Evolutionary conservation across 352 stramenopile genomes (phyloP).

Genomic region (Phytophthora litchii): DNA sequence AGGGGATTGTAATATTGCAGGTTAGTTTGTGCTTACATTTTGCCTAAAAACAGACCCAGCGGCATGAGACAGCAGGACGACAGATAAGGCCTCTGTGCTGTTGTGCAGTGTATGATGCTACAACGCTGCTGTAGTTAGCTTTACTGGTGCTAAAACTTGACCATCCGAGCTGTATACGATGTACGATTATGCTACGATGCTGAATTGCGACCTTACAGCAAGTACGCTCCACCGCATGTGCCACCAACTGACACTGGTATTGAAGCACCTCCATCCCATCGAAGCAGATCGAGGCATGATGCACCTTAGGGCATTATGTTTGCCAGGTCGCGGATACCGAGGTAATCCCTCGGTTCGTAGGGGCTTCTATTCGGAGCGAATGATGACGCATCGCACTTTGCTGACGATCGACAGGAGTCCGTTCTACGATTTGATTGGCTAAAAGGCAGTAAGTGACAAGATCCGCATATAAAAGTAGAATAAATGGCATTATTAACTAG

Average conservation of each 20-base stretch:
- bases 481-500: too few relatives aligned
- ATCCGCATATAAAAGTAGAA: background rate
- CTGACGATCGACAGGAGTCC: constrained; percentile 20
- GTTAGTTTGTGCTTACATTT: background rate
- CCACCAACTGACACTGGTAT: background rate
- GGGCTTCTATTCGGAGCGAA: constrained; percentile 17
- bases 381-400: constrained; percentile 32
- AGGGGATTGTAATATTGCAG: background rate
- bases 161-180: constrained; percentile 1
- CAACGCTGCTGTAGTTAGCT: too few relatives aligned
- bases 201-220: constrained; percentile 19
- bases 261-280: too few relatives aligned
- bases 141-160: background rate
- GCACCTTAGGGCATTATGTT: background rate
- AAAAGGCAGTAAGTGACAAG: constrained; percentile 5
- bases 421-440: constrained; percentile 17
- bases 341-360: constrained; percentile 8
- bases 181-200: constrained; percentile 16
- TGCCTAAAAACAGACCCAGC: background rate
- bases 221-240: constrained; percentile 11
- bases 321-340: constrained; percentile 9
- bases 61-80: constrained; percentile 2
- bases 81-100: constrained; percentile 5
- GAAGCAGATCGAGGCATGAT: background rate
- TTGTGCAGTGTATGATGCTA: too few relatives aligned